These are phyloP conservation scores for Collybia nuda DNA, from an alignment of 768 basidiomycete species.

Conservation along the genomic window DNA sequence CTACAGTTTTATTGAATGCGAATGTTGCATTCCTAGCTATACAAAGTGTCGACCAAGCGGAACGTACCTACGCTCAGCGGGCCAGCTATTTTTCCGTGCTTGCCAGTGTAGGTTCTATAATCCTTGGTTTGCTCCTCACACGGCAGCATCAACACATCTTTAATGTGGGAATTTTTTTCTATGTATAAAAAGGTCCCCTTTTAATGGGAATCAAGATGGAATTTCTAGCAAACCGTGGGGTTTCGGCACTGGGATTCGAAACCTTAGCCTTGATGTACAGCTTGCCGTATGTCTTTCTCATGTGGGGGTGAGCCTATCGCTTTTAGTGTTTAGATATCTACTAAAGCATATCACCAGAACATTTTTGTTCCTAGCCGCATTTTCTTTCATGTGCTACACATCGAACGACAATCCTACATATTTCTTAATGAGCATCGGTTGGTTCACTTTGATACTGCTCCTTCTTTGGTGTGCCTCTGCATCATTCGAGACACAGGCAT, in stretches of 20 bases:
- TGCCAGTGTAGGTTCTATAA: not conserved
- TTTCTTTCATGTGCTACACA: constrained; percentile 5
- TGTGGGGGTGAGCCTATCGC: constrained; percentile 3
- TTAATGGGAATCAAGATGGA: not conserved
- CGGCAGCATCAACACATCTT: not conserved
- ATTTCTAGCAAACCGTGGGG: constrained; percentile 2
- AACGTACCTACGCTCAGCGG: not conserved
- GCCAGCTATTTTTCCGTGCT: constrained; percentile 2
- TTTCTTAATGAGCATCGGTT: not conserved
- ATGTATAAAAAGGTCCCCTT: too few species aligned
- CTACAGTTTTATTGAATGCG: constrained; percentile 1
- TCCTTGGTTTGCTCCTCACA: not conserved
- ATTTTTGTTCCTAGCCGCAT: constrained; percentile 1
- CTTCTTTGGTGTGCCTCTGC: constrained; percentile 2
- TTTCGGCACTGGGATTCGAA: constrained; percentile 1
- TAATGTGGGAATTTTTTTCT: not conserved
- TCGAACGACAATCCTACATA: constrained; percentile 1
- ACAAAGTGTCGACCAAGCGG: not conserved
- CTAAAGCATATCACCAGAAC: not conserved
- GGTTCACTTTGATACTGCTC: not conserved
- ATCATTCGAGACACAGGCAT: not conserved
- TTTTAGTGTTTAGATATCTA: not conserved
- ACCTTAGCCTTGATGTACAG: constrained; percentile 4
- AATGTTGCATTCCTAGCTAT: constrained; percentile 3
- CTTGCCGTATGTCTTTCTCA: not conserved